phyloP scores from a whole-genome alignment of 2,329 filamentous ascomycete genomes.

The Lecanicillium sp. region DNA sequence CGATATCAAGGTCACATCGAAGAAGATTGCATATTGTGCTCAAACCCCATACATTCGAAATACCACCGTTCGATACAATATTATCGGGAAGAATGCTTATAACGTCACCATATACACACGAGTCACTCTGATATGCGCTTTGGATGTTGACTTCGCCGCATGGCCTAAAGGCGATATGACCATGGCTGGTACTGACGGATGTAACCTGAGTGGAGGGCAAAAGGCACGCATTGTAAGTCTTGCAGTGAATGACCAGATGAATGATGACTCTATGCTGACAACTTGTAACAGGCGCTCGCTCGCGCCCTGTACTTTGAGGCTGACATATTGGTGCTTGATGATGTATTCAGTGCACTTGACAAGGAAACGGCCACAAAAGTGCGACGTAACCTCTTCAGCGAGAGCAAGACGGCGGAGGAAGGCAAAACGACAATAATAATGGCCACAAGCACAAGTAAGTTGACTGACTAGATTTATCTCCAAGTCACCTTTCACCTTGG shows the following conservation, averaged over 20 bases:
- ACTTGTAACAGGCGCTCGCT: not conserved
- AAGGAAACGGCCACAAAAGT: too few relatives aligned
- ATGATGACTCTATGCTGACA: too few relatives aligned
- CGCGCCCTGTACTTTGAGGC: not conserved
- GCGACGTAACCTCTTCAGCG: too few relatives aligned
- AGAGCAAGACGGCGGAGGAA: too few relatives aligned
- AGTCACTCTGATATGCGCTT: not conserved
- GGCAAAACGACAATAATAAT: not conserved
- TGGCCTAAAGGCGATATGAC: not conserved
- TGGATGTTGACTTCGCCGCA: conserved; percentile 36
- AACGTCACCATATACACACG: not conserved
- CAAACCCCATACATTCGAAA: conserved; percentile 7
- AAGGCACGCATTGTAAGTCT: conserved; percentile 18
- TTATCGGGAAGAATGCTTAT: not conserved
- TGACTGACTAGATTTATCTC: not conserved
- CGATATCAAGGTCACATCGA: conserved; percentile 17
- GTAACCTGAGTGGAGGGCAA: conserved; percentile 19
- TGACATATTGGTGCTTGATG: not conserved
- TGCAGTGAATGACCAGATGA: too few relatives aligned
- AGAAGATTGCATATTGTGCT: conserved; percentile 15
- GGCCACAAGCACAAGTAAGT: not conserved
- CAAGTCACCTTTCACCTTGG: too few relatives aligned
- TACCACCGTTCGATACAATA: not conserved
- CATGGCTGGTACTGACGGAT: conserved; percentile 11
- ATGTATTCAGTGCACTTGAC: not conserved